Evolutionary conservation across 2,329 filamentous ascomycete species (phyloP).

Genomic region (Aspergillus sclerotialis): DNA sequence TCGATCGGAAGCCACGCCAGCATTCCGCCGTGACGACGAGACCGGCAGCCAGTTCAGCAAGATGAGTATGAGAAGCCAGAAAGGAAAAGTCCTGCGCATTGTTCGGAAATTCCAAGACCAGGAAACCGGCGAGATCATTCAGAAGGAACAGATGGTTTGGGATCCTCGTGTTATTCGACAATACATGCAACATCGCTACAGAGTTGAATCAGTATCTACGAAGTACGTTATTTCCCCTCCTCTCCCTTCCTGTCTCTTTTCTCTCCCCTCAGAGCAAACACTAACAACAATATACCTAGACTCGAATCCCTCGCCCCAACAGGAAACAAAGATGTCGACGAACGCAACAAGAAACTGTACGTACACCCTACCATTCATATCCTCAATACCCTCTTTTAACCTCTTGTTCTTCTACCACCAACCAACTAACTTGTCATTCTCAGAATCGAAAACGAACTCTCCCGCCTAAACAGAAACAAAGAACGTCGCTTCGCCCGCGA

Average conservation of each 20-base stretch:
- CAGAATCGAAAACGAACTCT: constrained; percentile 67
- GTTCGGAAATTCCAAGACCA: constrained; percentile 59
- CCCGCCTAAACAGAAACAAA: constrained; percentile 82
- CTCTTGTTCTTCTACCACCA: not conserved
- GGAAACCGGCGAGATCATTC: constrained; percentile 54
- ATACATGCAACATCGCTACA: constrained; percentile 72
- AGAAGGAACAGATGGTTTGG: constrained; percentile 56
- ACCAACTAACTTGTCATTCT: constrained; percentile 11
- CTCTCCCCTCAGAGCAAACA: too few relatives aligned
- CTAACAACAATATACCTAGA: constrained; percentile 28
- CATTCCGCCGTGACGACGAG: constrained; percentile 59
- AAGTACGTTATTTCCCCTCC: constrained; percentile 49
- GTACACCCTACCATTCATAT: constrained; percentile 9
- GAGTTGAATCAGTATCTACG: constrained; percentile 63
- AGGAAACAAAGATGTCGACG: constrained; percentile 60
- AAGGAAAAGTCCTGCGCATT: constrained; percentile 66
- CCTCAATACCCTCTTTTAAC: not conserved
- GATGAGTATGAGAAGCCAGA: constrained; percentile 61
- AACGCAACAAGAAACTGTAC: constrained; percentile 53
- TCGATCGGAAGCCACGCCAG: constrained; percentile 60
- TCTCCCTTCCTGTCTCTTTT: not conserved
- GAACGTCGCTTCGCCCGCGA: constrained; percentile 85
- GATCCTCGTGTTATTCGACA: constrained; percentile 83
- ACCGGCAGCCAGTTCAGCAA: constrained; percentile 72
- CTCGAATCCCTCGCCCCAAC: constrained; percentile 57